Percentiles rank a stretch among this genome's conserved stretches.
phyloP scores from a whole-genome alignment of 768 basidiomycete species.

The Pisolithus marmoratus region DNA sequence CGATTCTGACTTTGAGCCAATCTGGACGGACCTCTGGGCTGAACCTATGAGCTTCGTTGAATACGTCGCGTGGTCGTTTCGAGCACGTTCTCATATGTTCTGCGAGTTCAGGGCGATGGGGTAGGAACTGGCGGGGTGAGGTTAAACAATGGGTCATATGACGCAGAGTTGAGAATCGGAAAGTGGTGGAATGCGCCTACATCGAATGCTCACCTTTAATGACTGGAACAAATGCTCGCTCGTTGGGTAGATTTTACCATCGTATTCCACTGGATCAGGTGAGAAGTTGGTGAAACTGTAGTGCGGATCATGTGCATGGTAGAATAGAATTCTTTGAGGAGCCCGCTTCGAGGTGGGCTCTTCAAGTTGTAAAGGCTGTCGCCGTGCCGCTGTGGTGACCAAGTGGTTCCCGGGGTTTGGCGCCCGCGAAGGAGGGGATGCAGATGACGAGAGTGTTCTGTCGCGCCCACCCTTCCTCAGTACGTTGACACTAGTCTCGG shows the following conservation, averaged over 20 bases:
- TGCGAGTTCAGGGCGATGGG: conserved; percentile 29
- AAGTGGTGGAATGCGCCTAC: not conserved
- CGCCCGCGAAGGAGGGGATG: conserved; percentile 7
- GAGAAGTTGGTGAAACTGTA: conserved; percentile 43
- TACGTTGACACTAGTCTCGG: conserved; percentile 22
- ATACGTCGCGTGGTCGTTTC: conserved; percentile 26
- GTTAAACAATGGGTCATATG: not conserved
- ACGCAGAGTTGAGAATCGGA: not conserved
- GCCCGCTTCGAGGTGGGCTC: conserved; percentile 5
- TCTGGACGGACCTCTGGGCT: conserved; percentile 32
- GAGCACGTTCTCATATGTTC: conserved; percentile 32
- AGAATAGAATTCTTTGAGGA: conserved; percentile 27
- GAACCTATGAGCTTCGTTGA: conserved; percentile 31
- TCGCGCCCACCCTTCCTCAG: conserved; percentile 6
- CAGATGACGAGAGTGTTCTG: not conserved
- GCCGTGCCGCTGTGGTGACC: not conserved
- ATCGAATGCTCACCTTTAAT: conserved; percentile 29
- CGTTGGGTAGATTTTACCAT: conserved; percentile 37
- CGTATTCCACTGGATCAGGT: conserved; percentile 34
- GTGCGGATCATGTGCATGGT: conserved; percentile 26
- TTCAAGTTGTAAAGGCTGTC: conserved; percentile 7
- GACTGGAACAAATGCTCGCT: conserved; percentile 46
- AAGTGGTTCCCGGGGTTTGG: not conserved
- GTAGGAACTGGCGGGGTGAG: conserved; percentile 26
- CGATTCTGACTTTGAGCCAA: conserved; percentile 28